phyloP scores from a whole-genome alignment of 805 yeast genomes.

The Spathaspora girioi region DNA sequence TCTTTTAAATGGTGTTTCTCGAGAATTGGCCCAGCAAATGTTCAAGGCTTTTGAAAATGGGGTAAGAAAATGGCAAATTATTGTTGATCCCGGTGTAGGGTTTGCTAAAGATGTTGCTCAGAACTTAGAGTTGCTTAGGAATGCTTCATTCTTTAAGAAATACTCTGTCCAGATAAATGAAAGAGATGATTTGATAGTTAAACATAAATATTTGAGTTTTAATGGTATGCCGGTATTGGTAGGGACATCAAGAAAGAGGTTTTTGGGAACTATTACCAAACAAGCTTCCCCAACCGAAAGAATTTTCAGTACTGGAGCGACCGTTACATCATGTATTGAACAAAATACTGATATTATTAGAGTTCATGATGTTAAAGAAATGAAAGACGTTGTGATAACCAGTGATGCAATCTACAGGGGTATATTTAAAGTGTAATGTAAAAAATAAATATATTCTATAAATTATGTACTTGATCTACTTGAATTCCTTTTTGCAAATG shows the following conservation, averaged over 20 bases:
- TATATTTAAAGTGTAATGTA: slow-evolving; percentile 1
- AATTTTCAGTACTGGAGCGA: slow-evolving; percentile 71
- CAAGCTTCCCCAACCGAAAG: slow-evolving; percentile 58
- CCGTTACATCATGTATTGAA: slow-evolving; percentile 69
- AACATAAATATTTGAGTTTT: slow-evolving; percentile 36
- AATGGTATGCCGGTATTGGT: slow-evolving; percentile 63
- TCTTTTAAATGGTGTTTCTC: slow-evolving; percentile 54
- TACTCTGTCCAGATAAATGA: slow-evolving; percentile 34
- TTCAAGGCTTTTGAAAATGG: slow-evolving; percentile 57
- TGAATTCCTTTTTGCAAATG: slow-evolving; percentile 16
- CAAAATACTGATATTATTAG: slow-evolving; percentile 77
- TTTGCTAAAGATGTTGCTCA: slow-evolving; percentile 83
- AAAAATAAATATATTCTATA: neutral
- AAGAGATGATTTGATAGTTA: slow-evolving; percentile 9
- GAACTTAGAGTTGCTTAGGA: slow-evolving; percentile 61
- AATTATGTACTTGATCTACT: neutral
- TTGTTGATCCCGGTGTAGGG: slow-evolving; percentile 94
- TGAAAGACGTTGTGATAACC: slow-evolving; percentile 41
- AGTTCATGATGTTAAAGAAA: slow-evolving; percentile 77
- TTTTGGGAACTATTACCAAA: slow-evolving; percentile 72
- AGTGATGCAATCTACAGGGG: slow-evolving; percentile 71
- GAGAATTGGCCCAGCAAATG: slow-evolving; percentile 61
- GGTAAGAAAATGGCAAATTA: slow-evolving; percentile 83
- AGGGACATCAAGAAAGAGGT: slow-evolving; percentile 88
- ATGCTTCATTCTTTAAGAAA: slow-evolving; percentile 44